Base-by-base conservation (phyloP, 768 basidiomycete genomes). In the Tephrocybe rancida region DNA sequence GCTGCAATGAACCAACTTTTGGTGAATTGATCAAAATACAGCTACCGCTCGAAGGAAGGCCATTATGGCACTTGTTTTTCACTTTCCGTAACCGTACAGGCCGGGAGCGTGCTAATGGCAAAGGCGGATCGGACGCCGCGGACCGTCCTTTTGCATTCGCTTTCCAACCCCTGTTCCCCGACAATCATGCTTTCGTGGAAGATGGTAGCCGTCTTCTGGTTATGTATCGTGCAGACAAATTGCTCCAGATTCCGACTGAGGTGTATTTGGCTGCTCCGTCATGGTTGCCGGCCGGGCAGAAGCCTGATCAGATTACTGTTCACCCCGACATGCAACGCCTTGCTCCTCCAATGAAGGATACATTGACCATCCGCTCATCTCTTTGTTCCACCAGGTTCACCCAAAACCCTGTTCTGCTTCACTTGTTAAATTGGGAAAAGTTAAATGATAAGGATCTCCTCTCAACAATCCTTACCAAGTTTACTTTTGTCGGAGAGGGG, bases 321-420 rank as follows among this genome's bases (percentile, higher is more conserved):
- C 78, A 85, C 14, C 66, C 80, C 18, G 86, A 90, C 26, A 73
- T 93, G 60, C 75, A 80, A 61, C 82, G 82, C 51, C 64, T 85
- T 11, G 84, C 90, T 5, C 79, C 86, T 9, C 85, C 90, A 1
- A 69, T 92, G 39, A 81, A 83, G 49, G 96, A 98, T 67, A 84
- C 83, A 18, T 72, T 95, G 54, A 81, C 83, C 35, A 83, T 98
- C 48, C 88, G 95, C 1, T 89, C 90, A 5, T 96, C 92, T 7
- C 81, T 98, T 16, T 95, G 92, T 65, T 98, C 96, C 6, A 98
- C 92, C 8, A 83, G 84, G 55, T 91, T 89, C 67, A 97, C 95
- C 0, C 95, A 97, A 67, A 95, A 97, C 63, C 79, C 86, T 0
- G 88, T 93, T 22, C 72, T 98, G 3, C 79, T 95, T 44, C 83